phyloP scores from a whole-genome alignment of 768 basidiomycete species.

The Leccinum variicolor region DNA sequence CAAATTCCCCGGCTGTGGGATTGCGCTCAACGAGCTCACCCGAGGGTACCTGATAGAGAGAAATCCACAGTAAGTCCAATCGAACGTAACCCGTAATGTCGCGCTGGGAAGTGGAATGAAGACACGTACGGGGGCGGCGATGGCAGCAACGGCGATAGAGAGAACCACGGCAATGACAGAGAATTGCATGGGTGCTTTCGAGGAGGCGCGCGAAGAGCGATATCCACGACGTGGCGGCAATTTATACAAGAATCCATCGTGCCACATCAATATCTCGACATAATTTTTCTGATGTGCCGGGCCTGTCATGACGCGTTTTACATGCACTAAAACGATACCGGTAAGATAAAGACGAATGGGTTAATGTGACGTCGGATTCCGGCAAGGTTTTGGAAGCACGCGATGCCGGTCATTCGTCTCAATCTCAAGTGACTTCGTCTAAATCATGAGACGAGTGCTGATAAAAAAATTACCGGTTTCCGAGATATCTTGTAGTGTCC shows the following conservation, averaged over 20 bases:
- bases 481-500: not conserved
- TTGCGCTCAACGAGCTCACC: not conserved
- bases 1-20: not conserved
- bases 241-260: not conserved
- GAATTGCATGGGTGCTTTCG: conserved; percentile 1
- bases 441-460: not conserved
- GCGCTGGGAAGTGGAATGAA: not conserved
- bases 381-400: not conserved
- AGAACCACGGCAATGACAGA: not conserved
- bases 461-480: not conserved
- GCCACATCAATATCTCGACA: not conserved
- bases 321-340: not conserved
- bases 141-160: not conserved
- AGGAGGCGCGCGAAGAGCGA: not conserved
- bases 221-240: not conserved
- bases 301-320: not conserved
- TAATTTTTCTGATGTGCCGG: not conserved
- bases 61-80: not conserved
- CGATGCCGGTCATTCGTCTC: too few relatives aligned
- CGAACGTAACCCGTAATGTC: not conserved
- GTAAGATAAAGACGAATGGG: not conserved
- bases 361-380: not conserved
- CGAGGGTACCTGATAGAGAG: not conserved
- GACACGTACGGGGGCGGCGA: conserved; percentile 1
- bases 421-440: too few relatives aligned